A percentile compares a stretch with the other conserved stretches of the same genome.
These are phyloP conservation scores for Penicillium parvum DNA, from an alignment of 495 filamentous ascomycete genomes.

Conservation along the genomic window DNA sequence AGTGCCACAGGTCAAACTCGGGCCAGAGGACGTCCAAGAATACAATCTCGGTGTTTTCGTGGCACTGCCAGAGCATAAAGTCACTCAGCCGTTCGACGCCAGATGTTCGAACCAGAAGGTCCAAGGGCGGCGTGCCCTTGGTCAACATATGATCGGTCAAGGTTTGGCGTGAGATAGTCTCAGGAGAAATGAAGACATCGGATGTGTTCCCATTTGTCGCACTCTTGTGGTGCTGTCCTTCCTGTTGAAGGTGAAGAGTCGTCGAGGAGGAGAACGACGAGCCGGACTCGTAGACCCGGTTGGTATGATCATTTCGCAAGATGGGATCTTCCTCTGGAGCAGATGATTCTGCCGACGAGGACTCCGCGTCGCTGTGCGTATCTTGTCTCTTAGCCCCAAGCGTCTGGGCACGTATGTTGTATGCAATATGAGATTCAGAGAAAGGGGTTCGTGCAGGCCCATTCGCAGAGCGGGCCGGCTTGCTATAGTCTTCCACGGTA, in stretches of 20 bases:
- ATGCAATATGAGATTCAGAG: slow-evolving; percentile 78
- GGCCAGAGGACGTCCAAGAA: slow-evolving; percentile 94
- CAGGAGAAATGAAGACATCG: slow-evolving; percentile 58
- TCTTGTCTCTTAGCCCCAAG: slow-evolving; percentile 39
- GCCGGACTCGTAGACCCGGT: slow-evolving; percentile 49
- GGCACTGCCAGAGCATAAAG: slow-evolving; percentile 98
- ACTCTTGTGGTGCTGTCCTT: slow-evolving; percentile 29
- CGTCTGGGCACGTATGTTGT: slow-evolving; percentile 66
- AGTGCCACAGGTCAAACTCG: slow-evolving; percentile 92
- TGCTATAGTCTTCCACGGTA: slow-evolving; percentile 79
- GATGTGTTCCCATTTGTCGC: slow-evolving; percentile 17
- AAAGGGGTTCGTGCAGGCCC: slow-evolving; percentile 60
- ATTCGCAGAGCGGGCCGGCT: slow-evolving; percentile 48
- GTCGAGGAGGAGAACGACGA: slow-evolving; percentile 53
- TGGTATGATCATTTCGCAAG: slow-evolving; percentile 23
- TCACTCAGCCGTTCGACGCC: slow-evolving; percentile 90
- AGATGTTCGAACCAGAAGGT: slow-evolving; percentile 84
- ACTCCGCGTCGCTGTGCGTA: slow-evolving; percentile 35
- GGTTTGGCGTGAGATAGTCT: slow-evolving; percentile 77
- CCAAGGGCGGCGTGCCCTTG: slow-evolving; percentile 75
- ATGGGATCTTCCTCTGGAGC: slow-evolving; percentile 31
- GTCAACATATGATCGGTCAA: slow-evolving; percentile 81
- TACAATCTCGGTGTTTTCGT: slow-evolving; percentile 84
- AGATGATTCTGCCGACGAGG: slow-evolving; percentile 30
- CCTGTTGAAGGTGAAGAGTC: slow-evolving; percentile 43